These are phyloP conservation scores for Wallemia mellicola DNA, from an alignment of 1,284 basidiomycete species.

Conservation along the genomic window DNA sequence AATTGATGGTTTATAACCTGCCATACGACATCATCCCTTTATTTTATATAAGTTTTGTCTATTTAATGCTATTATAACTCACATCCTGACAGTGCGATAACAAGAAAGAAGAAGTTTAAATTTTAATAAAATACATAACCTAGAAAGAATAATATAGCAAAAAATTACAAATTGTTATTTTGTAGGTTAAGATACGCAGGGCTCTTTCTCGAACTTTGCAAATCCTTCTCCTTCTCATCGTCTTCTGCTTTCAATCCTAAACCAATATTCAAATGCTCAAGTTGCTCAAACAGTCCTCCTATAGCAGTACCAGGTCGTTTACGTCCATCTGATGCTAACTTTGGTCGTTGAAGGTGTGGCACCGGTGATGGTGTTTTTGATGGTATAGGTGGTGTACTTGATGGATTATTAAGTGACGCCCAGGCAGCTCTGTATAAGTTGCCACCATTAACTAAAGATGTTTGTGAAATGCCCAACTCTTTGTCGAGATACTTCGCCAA, in stretches of 20 bases:
- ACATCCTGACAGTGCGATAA: background rate
- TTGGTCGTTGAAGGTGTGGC: background rate
- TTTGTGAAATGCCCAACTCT: background rate
- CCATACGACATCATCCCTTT: constrained; percentile 67
- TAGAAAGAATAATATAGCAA: no score
- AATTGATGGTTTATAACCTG: constrained; percentile 74
- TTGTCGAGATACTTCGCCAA: background rate
- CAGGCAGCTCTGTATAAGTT: background rate
- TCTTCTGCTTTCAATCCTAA: background rate
- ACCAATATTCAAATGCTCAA: background rate
- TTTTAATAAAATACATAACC: background rate
- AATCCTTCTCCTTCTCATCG: background rate
- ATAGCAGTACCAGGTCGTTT: background rate
- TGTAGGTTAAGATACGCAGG: background rate
- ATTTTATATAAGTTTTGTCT: background rate
- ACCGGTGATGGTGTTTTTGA: background rate
- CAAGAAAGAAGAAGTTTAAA: background rate
- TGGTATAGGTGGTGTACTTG: no score
- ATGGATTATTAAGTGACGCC: background rate
- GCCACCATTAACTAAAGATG: background rate
- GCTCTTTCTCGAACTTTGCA: background rate
- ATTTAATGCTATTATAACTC: background rate
- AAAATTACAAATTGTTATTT: background rate
- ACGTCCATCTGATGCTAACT: background rate
- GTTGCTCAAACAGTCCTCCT: background rate